Evolutionary conservation across 805 yeast genomes (phyloP), one percentile per base, ranked within the genome.

Genomic region (Sungouiozyma intestinalis): DNA sequence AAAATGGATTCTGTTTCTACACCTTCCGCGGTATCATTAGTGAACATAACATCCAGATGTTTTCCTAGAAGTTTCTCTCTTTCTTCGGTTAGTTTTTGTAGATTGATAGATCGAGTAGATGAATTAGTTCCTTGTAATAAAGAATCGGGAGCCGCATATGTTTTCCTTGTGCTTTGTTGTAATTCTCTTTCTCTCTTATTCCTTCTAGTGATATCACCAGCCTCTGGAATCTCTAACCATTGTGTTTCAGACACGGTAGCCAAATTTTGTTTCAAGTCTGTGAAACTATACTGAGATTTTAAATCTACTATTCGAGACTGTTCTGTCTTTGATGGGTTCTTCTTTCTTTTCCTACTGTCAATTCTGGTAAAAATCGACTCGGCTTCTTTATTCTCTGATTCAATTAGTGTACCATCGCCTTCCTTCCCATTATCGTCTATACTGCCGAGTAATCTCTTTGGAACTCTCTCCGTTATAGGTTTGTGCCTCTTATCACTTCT

Each of bases 161-260:
- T 76, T 45, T 95, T 65, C 48, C 79, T 78, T 44, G 75, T 74
- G 50, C 67, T 71, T 53, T 79, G 81, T 38, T 74, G 73, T 41
- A 77, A 69, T 36, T 77, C 59, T 41, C 95, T 66, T 39, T 73
- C 65, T 43, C 97, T 65, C 50, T 87, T 85, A 60, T 86, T 86
- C 44, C 76, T 68, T 53, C 78, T 72, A 0, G 98, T 92, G 53
- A 85, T 66, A 60, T 90, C 97, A 1, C 86, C 83, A 1, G 85
- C 92, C 48, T 86, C 95, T 0, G 97, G 97, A 3, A 90, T 55
- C 46, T 67, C 71, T 3, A 73, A 69, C 98, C 98, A 90, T 53
- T 88, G 80, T 3, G 76, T 82, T 16, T 67, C 73, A 3, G 83
- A 67, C 0, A 90, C 74, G 0, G 60, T 51, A 0, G 79, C 65